These are phyloP conservation scores for Fusarium falciforme DNA, from an alignment of 2,329 filamentous ascomycete species.

Conservation along the genomic window DNA sequence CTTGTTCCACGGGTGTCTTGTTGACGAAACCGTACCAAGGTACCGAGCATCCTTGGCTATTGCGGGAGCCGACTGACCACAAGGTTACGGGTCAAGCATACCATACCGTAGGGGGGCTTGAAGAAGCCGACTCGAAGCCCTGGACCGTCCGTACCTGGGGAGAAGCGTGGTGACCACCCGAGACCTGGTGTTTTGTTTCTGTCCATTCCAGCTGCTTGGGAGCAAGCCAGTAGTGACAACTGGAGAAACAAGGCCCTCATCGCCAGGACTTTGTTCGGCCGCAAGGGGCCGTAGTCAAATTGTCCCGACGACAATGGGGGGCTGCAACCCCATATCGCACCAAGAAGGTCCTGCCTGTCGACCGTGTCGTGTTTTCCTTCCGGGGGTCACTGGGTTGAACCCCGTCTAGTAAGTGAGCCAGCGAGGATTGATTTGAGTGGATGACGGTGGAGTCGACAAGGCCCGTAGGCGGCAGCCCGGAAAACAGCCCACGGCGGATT, in stretches of 20 bases:
- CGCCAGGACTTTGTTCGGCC: constrained; percentile 10
- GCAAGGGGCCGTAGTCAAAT: not conserved
- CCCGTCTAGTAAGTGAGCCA: constrained; percentile 14
- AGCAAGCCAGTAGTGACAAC: constrained; percentile 1
- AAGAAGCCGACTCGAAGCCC: constrained; percentile 29
- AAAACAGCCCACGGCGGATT: constrained; percentile 34
- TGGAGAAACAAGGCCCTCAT: constrained; percentile 7
- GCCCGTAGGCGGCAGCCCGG: constrained; percentile 19
- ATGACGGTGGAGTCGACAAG: constrained; percentile 28
- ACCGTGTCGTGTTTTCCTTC: not conserved
- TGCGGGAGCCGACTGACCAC: constrained; percentile 10
- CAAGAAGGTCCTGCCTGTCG: constrained; percentile 4
- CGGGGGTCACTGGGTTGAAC: not conserved
- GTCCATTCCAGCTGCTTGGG: constrained; percentile 20
- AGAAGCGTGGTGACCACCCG: constrained; percentile 19
- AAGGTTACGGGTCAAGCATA: constrained; percentile 21
- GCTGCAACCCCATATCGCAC: not conserved
- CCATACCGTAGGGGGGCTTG: constrained; percentile 4
- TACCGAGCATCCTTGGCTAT: constrained; percentile 7
- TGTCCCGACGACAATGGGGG: not conserved
- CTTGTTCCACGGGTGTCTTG: constrained; percentile 15
- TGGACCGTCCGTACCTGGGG: constrained; percentile 13
- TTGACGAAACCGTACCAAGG: constrained; percentile 9
- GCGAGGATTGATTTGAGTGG: constrained; percentile 24
- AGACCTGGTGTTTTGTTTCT: constrained; percentile 25